Evolutionary conservation across 1,139 yeast species (phyloP).

Genomic region (Yamadazyma trypodendri): DNA sequence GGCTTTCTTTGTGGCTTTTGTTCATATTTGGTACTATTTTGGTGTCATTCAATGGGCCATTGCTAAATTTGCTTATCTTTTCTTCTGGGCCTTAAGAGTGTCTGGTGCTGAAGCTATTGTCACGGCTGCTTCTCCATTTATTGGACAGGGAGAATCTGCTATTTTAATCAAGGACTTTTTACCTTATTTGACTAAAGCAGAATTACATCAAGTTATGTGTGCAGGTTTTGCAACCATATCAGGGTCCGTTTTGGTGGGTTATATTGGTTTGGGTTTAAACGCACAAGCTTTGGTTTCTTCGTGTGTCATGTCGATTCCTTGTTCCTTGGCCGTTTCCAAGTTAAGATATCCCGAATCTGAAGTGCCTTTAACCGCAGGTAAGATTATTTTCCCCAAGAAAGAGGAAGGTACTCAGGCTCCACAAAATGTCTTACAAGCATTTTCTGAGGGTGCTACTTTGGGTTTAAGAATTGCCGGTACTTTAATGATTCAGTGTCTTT

Average conservation of each 20-base stretch:
- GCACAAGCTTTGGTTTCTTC: conserved; percentile 66
- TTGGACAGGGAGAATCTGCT: conserved; percentile 70
- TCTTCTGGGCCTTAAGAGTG: conserved; percentile 61
- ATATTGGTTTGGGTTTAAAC: conserved; percentile 63
- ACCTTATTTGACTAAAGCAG: conserved; percentile 62
- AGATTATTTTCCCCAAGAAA: conserved; percentile 44
- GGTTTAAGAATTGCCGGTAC: conserved; percentile 62
- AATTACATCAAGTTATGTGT: conserved; percentile 63
- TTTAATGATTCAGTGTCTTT: conserved; percentile 59
- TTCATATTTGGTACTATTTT: conserved; percentile 61
- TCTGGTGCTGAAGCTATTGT: conserved; percentile 70
- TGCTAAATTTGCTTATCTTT: conserved; percentile 57
- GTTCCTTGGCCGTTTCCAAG: conserved; percentile 62
- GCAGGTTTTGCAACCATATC: conserved; percentile 70
- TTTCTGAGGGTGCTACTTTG: conserved; percentile 60
- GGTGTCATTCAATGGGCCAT: conserved; percentile 64
- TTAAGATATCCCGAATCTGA: conserved; percentile 64
- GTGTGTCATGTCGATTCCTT: conserved; percentile 73
- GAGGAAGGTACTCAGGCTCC: conserved; percentile 44
- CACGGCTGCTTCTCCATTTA: conserved; percentile 69
- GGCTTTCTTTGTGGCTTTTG: conserved; percentile 62
- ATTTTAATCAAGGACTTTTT: conserved; percentile 61
- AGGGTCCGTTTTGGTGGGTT: conserved; percentile 65
- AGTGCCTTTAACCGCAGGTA: conserved; percentile 52
- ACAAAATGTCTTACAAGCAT: conserved; percentile 62